These are phyloP conservation scores for Delphinella strobiligena DNA, from an alignment of 2,329 filamentous ascomycete species.

Conservation along the genomic window DNA sequence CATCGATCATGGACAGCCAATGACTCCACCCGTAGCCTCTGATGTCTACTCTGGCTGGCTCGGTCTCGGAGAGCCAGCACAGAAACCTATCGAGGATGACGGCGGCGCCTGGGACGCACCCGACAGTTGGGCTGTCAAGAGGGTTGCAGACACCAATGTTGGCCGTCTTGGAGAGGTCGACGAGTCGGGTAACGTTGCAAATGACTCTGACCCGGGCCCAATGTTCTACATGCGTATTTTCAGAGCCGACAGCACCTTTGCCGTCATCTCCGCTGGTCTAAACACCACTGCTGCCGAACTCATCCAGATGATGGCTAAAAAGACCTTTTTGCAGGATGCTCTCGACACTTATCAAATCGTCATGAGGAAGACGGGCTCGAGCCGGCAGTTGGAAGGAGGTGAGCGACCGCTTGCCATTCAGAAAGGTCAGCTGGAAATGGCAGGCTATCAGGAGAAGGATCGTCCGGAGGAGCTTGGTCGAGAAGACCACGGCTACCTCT, in stretches of 20 bases:
- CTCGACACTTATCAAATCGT: constrained; percentile 93
- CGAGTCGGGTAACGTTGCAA: constrained; percentile 53
- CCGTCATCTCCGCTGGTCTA: constrained; percentile 73
- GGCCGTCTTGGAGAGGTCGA: constrained; percentile 50
- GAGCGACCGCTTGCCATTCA: constrained; percentile 86
- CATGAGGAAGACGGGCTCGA: constrained; percentile 82
- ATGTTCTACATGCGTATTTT: constrained; percentile 94
- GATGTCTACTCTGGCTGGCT: constrained; percentile 33
- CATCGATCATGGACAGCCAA: constrained; percentile 43
- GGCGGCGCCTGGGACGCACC: constrained; percentile 75
- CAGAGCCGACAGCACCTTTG: constrained; percentile 85
- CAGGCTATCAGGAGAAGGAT: constrained; percentile 79
- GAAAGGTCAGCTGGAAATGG: constrained; percentile 79
- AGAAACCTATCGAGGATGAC: constrained; percentile 16
- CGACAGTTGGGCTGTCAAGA: constrained; percentile 90
- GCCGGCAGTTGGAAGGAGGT: constrained; percentile 62
- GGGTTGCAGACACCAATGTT: constrained; percentile 52
- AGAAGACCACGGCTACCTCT: constrained; percentile 95
- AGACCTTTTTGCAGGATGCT: constrained; percentile 83
- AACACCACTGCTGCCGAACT: constrained; percentile 80
- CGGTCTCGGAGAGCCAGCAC: constrained; percentile 15
- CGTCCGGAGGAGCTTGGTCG: constrained; percentile 85
- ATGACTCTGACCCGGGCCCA: constrained; percentile 56
- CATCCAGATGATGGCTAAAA: constrained; percentile 81
- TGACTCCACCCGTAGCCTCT: constrained; percentile 50